A percentile compares a stretch with the other conserved stretches of the same genome.
These are phyloP conservation scores for Trichosporon ovoides DNA, from an alignment of 1,284 basidiomycete genomes.

Conservation along the genomic window DNA sequence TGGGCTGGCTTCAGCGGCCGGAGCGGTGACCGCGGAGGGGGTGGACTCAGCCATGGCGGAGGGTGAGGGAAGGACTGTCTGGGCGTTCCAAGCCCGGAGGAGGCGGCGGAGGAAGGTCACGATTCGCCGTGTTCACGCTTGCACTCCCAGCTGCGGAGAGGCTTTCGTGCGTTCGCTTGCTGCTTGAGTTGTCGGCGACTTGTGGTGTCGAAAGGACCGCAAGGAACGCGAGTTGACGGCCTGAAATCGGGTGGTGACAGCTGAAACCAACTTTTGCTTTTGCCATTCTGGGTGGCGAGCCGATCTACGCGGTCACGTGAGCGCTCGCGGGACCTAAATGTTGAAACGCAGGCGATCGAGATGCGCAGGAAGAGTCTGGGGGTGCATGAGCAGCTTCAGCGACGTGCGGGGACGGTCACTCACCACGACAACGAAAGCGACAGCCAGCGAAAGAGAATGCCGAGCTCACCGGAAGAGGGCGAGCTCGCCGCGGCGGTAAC, in stretches of 20 bases:
- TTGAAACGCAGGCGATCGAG: neutral
- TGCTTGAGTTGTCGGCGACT: neutral
- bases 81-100: neutral
- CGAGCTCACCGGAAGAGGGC: conserved; percentile 43
- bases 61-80: neutral
- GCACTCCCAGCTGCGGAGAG: neutral
- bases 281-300: conserved; percentile 4
- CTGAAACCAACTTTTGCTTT: conserved; percentile 5
- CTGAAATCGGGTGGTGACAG: neutral
- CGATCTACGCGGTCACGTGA: neutral
- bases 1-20: neutral
- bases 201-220: no score
- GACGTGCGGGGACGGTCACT: neutral
- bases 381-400: neutral
- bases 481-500: conserved; percentile 52
- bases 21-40: neutral
- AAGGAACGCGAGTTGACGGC: neutral
- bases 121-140: neutral
- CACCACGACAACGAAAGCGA: neutral
- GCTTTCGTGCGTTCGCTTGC: neutral
- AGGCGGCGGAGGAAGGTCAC: neutral
- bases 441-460: neutral
- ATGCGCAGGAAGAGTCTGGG: no score
- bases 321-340: neutral
- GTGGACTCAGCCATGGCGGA: neutral